A percentile compares a stretch with the other conserved stretches of the same genome.
Conservation (phyloP, 495 filamentous ascomycete species). For the Astrothelium macrocarpum region DNA sequence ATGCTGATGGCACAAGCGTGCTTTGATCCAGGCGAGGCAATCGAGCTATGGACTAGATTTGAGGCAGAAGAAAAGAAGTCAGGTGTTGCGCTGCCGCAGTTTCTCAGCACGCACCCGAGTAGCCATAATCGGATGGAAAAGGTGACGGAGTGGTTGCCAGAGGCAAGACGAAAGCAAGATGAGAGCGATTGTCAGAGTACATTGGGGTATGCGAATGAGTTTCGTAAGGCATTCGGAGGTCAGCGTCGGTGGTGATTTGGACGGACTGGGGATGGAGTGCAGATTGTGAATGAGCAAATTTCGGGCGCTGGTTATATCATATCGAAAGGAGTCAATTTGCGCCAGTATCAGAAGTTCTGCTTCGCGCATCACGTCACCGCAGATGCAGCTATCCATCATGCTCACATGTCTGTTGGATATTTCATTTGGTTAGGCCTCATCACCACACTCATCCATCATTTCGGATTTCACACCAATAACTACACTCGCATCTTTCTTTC, state of each 20-base stretch:
- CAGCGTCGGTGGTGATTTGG: not conserved
- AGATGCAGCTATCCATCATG: too few species aligned
- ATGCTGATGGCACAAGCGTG: slow-evolving; percentile 58
- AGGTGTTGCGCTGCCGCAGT: slow-evolving; percentile 50
- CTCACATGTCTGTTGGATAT: too few species aligned
- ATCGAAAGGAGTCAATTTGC: too few species aligned
- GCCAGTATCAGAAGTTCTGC: too few species aligned
- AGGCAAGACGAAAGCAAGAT: slow-evolving; percentile 19
- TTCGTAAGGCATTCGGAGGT: not conserved
- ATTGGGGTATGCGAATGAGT: not conserved
- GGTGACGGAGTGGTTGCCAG: slow-evolving; percentile 49
- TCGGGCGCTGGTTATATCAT: too few species aligned
- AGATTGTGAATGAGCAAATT: too few species aligned
- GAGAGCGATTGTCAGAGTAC: slow-evolving; percentile 3
- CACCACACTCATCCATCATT: too few species aligned
- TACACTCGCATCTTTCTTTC: too few species aligned
- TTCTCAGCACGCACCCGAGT: slow-evolving; percentile 81
- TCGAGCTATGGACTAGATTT: slow-evolving; percentile 71
- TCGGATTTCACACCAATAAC: too few species aligned
- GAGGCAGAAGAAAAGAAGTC: slow-evolving; percentile 43
- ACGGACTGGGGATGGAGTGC: too few species aligned
- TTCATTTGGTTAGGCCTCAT: too few species aligned
- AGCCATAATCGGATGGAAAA: slow-evolving; percentile 59
- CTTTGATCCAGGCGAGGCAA: slow-evolving; percentile 67
- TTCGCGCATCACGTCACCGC: too few species aligned